These are phyloP conservation scores for Evernia prunastri DNA, from an alignment of 495 filamentous ascomycete species.

Conservation along the genomic window DNA sequence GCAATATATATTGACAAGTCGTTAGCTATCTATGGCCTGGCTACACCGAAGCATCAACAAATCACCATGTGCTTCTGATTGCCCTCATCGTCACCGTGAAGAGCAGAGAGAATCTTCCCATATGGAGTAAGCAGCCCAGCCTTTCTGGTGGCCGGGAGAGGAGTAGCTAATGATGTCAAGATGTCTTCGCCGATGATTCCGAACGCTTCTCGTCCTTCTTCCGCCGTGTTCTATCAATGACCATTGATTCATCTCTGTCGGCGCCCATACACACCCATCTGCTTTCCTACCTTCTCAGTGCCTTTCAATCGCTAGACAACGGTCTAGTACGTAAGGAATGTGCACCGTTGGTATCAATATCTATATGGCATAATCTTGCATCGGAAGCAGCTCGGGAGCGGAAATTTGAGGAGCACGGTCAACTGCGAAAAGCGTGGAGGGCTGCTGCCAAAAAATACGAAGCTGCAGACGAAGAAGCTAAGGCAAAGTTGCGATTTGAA, in stretches of 20 bases:
- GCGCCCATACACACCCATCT: conserved; percentile 68
- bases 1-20: not conserved
- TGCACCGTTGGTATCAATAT: conserved; percentile 88
- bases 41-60: conserved; percentile 81
- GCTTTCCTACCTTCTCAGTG: conserved; percentile 77
- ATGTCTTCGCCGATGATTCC: conserved; percentile 67
- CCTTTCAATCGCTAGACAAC: conserved; percentile 92
- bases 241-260: conserved; percentile 68
- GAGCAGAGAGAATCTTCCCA: conserved; percentile 74
- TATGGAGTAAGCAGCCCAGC: conserved; percentile 61
- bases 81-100: conserved; percentile 82
- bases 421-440: conserved; percentile 84
- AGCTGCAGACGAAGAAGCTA: conserved; percentile 69
- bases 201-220: conserved; percentile 86
- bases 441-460: conserved; percentile 82
- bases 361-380: conserved; percentile 89
- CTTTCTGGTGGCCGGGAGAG: not conserved
- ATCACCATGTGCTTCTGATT: conserved; percentile 83
- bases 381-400: conserved; percentile 60
- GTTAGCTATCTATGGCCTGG: conserved; percentile 86
- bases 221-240: conserved; percentile 83
- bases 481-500: conserved; percentile 81
- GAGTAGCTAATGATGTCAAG: conserved; percentile 34
- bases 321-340: conserved; percentile 88
- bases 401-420: conserved; percentile 59